These are phyloP conservation scores for Phascolomyces articulosus DNA, from an alignment of 371 early-diverging fungal genomes.

Conservation along the genomic window DNA sequence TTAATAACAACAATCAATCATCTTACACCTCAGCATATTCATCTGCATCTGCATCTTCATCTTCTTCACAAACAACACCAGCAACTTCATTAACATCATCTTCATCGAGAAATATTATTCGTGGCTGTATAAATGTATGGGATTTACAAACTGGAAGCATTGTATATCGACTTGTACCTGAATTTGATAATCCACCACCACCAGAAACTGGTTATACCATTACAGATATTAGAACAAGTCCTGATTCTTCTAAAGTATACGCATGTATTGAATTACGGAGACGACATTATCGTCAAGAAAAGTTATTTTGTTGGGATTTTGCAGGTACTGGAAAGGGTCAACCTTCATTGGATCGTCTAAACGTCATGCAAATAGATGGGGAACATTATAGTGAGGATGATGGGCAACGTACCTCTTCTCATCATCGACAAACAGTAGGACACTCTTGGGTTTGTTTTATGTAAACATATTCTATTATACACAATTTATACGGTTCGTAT, in stretches of 20 bases:
- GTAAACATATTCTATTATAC: conserved; percentile 12
- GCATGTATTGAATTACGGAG: conserved; percentile 36
- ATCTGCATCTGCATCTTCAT: neutral
- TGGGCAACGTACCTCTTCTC: neutral
- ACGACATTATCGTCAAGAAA: conserved; percentile 24
- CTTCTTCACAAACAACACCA: conserved; percentile 1
- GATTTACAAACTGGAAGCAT: conserved; percentile 54
- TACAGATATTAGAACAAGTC: conserved; percentile 36
- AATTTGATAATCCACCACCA: conserved; percentile 7
- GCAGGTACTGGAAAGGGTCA: neutral
- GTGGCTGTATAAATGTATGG: conserved; percentile 62
- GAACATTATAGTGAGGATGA: neutral
- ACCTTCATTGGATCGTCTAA: conserved; percentile 6
- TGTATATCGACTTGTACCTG: conserved; percentile 40
- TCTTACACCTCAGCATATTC: neutral
- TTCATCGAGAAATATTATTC: conserved; percentile 5
- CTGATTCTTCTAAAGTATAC: conserved; percentile 24
- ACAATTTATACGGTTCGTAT: too few species aligned
- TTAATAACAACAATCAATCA: conserved; percentile 5
- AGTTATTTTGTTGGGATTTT: conserved; percentile 46
- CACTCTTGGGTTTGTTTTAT: conserved; percentile 45
- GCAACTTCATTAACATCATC: neutral
- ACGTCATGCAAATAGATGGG: conserved; percentile 19
- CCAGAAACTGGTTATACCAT: conserved; percentile 30
- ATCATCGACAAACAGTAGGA: conserved; percentile 22